Evolutionary conservation across 176 grass and related monocot genomes (phyloP), one percentile per base, ranked within the genome.

Genomic region (Ensete ventricosum): DNA sequence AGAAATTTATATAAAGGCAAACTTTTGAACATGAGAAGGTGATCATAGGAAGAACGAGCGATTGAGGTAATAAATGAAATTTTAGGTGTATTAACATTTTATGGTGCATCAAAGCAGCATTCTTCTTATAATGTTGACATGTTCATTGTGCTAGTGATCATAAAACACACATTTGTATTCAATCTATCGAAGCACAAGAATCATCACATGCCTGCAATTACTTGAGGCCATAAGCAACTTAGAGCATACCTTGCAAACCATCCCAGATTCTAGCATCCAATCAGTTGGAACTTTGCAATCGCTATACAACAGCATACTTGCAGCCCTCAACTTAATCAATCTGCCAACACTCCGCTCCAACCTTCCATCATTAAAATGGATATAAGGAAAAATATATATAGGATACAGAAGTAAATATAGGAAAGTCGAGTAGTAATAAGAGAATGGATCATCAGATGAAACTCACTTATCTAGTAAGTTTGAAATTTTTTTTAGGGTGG

Each of bases 181-280:
- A 43, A 43, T 43, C 4, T 43, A 43, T 43, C 4, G 34, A 43
- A 43, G 34, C 34, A 43, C 34, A 43, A 43, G 34, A 43, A 43
- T 43, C 34, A 43, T 43, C 34, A 43, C 34, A 6, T 43, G 34
- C 34, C 4, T 43, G 34, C 34, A 43, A 43, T 43, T 43, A 43
- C 4, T 5, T 43, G 34, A 43, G 34, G 34, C 34, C 34, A 43
- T 43, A 43, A 43, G 27, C 57, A 62, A 52, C 23, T 26, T 52
- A 9, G n/a, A 23, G 7, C 59, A 25, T 76, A 93, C 90, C 88
- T 93, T 93, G 43, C 77, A 83, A 69, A 82, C 77, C 43, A 98
- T 82, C 68, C 90, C 94, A 50, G 90, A 89, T 65, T 98, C 94
- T 21, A 88, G 90, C 90, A 98, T 90, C 94, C 94, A 98, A 69